phyloP scores from a whole-genome alignment of 495 filamentous ascomycete genomes.

The Talaromyces stipitatus region DNA sequence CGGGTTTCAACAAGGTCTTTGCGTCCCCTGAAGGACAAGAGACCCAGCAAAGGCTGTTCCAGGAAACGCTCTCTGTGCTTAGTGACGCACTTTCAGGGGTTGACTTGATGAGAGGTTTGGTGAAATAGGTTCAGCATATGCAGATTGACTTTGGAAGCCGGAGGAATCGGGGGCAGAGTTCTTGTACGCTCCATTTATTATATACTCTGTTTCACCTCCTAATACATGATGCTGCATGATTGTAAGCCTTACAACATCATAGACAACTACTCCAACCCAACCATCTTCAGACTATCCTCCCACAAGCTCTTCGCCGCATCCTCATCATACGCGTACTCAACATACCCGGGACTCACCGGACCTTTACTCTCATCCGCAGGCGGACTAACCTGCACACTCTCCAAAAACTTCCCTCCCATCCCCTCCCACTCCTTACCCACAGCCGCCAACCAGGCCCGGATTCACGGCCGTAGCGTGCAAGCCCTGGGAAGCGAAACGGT shows the following conservation, averaged over 20 bases:
- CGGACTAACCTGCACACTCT: conserved; percentile 9
- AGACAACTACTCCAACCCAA: conserved; percentile 21
- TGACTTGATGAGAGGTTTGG: neutral
- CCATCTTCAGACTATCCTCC: conserved; percentile 35
- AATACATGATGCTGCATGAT: too few species aligned
- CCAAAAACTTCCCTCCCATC: conserved; percentile 38
- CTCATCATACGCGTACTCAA: conserved; percentile 25
- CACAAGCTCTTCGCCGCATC: conserved; percentile 34
- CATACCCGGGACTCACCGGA: conserved; percentile 12
- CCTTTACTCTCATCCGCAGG: conserved; percentile 6
- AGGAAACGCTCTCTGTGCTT: neutral
- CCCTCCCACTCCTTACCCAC: conserved; percentile 27
- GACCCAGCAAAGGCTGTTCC: neutral
- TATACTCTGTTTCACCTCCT: too few species aligned
- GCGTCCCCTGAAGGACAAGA: neutral
- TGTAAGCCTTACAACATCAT: too few species aligned
- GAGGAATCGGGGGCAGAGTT: too few species aligned
- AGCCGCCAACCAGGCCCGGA: conserved; percentile 35
- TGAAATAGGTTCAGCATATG: too few species aligned
- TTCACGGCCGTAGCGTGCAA: conserved; percentile 32
- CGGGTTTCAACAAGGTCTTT: neutral
- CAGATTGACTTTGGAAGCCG: too few species aligned
- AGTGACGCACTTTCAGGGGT: neutral
- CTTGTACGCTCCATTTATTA: too few species aligned
- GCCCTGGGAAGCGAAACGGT: conserved; percentile 28